Conservation (phyloP, 257 asterid genomes). For the Echites panduratus region DNA sequence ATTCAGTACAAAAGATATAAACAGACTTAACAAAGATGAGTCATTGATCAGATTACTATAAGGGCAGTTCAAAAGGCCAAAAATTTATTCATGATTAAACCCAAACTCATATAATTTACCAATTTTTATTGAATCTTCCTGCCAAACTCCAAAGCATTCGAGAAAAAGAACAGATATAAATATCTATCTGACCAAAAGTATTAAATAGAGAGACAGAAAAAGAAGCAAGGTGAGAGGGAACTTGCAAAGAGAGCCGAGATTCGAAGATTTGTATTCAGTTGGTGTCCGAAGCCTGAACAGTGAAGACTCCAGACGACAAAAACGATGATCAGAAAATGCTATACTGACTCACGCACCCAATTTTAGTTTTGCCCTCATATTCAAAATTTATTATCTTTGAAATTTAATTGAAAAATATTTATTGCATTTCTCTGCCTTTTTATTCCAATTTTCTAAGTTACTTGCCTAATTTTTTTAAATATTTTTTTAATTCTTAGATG, state of each 20-base stretch:
- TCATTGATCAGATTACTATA: not conserved
- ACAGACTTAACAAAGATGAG: not conserved
- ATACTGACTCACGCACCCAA: not conserved
- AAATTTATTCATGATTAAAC: not conserved
- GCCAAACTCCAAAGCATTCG: not conserved
- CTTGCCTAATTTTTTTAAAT: no score
- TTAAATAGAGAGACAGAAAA: not conserved
- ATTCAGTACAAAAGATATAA: not conserved
- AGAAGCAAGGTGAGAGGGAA: not conserved
- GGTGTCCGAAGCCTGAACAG: not conserved
- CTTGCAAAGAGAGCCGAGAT: constrained; percentile 2
- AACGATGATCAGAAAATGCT: not conserved
- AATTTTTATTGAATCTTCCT: not conserved
- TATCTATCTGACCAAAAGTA: not conserved
- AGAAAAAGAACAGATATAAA: no score
- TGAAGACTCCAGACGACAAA: constrained; percentile 5
- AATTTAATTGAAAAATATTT: not conserved
- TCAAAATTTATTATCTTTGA: not conserved
- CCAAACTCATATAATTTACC: not conserved
- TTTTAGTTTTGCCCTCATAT: not conserved
- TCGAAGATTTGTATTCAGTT: constrained; percentile 1
- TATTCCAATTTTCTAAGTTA: no score
- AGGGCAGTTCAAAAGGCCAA: not conserved
- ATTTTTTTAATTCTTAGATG: no score
- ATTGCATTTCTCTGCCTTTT: no score